Conservation (phyloP, 108 stramenopile genomes). For the Aureococcus anophagefferens region DNA sequence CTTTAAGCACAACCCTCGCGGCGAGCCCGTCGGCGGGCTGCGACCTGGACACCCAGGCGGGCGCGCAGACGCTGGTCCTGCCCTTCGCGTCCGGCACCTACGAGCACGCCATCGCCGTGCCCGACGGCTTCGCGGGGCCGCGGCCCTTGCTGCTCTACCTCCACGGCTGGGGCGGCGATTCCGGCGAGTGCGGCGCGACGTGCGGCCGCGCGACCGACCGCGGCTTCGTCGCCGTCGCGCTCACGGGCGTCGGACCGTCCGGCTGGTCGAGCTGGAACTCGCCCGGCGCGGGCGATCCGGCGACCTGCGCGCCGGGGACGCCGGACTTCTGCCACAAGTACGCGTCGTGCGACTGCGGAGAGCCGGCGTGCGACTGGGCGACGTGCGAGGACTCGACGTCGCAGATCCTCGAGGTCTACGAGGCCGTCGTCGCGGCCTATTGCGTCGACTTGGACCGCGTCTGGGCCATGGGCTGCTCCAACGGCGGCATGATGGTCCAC, state of each 20-base stretch:
- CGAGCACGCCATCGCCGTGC: too few species aligned
- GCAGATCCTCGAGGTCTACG: constrained; percentile 7
- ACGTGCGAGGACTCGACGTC: constrained; percentile 15
- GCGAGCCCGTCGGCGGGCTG: too few species aligned
- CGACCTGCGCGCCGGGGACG: constrained; percentile 2
- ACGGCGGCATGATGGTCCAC: constrained; percentile 19
- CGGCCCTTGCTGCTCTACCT: constrained; percentile 19
- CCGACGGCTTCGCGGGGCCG: background rate
- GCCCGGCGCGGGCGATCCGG: constrained; percentile 6
- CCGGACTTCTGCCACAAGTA: background rate
- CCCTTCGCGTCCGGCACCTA: too few species aligned
- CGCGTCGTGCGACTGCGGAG: constrained; percentile 17
- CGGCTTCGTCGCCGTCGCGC: constrained; percentile 10
- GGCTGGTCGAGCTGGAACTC: constrained; percentile 17
- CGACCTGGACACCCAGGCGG: too few species aligned
- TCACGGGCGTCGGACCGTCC: constrained; percentile 13
- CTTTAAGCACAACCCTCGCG: too few species aligned
- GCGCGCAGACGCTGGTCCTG: too few species aligned
- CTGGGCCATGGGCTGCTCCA: constrained; percentile 10
- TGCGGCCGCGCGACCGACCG: constrained; percentile 1
- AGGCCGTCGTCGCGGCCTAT: background rate
- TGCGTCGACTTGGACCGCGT: constrained; percentile 17
- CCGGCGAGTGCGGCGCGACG: constrained; percentile 6
- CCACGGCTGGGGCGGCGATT: constrained; percentile 20
- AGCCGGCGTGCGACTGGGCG: constrained; percentile 15